These are phyloP conservation scores for Citrullus amarus DNA, from an alignment of 306 rosid genomes.

Conservation along the genomic window DNA sequence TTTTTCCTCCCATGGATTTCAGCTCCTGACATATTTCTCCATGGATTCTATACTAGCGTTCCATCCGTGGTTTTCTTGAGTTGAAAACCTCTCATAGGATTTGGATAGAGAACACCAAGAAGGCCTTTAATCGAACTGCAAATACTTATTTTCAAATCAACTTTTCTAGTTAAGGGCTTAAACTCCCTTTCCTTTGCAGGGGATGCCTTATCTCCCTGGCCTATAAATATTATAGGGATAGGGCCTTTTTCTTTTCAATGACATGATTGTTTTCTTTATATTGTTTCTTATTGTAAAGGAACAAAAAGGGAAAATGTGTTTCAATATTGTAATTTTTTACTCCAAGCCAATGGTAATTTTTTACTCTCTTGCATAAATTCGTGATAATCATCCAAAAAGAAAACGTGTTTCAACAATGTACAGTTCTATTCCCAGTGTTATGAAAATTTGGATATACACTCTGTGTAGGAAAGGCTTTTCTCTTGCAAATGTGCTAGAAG, in stretches of 20 bases:
- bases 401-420: background rate
- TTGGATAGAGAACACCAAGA: too few relatives aligned
- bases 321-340: too few relatives aligned
- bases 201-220: background rate
- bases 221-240: background rate
- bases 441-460: background rate
- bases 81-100: too few relatives aligned
- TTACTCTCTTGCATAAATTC: background rate
- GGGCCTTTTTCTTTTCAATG: background rate
- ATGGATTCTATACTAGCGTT: too few relatives aligned
- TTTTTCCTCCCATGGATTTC: background rate
- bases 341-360: background rate
- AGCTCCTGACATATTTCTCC: background rate
- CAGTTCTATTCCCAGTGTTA: background rate
- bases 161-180: background rate
- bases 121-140: background rate
- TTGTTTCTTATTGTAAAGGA: background rate
- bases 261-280: background rate
- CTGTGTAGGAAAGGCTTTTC: slow-evolving; percentile 53
- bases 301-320: background rate
- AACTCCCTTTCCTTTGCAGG: background rate
- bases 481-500: slow-evolving; percentile 53
- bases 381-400: background rate
- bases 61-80: too few relatives aligned
- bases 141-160: background rate